Evolutionary conservation across 768 basidiomycete species (phyloP), one percentile per base, ranked within the genome.

Genomic region (Boletus subcaerulescens): DNA sequence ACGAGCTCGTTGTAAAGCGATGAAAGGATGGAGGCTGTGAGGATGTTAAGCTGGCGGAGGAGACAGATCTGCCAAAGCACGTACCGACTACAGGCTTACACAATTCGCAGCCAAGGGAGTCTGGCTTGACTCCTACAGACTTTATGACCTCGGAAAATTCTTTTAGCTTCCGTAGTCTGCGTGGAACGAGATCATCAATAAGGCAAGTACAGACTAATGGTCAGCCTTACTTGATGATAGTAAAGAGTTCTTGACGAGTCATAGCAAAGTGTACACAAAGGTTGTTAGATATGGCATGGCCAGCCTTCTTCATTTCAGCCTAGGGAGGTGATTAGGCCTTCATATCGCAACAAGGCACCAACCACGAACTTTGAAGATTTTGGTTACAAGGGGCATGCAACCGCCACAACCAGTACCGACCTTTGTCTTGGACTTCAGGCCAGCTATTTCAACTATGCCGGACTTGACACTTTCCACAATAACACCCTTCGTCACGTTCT

Each of bases 381-480:
- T 73, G 24, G 74, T 77, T 20, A 66, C 61, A 40, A 88, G 71
- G 4, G 87, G 87, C 52, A 86, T 71, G 62, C 87, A 89, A 43
- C 87, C 89, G 41, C 87, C 87, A 58, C 87, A 90, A 2, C 87
- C 87, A 1, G 83, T 82, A 5, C 86, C 86, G 7, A 77, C 81
- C 66, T 89, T 91, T 7, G 87, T 89, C 67, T 82, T 81, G 29
- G 68, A 59, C 67, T 88, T 89, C 59, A 89, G 68, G 43, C 77
- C 80, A 4, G 64, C 73, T n/a, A 89, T 62, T 8, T 68, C 74
- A 45, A 77, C 77, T 1, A 71, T 63, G 2, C 84, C 86, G 0
- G 73, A 71, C 60, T 76, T 74, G 52, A 87, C 74, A 51, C 80
- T 81, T 52, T 73, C 69, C 1, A 66, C 72, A 22, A 89, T 78